A percentile compares a stretch with the other conserved stretches of the same genome.
These are phyloP conservation scores for Macrocystidia cucumis DNA, from an alignment of 1,284 basidiomycete species.

Conservation along the genomic window DNA sequence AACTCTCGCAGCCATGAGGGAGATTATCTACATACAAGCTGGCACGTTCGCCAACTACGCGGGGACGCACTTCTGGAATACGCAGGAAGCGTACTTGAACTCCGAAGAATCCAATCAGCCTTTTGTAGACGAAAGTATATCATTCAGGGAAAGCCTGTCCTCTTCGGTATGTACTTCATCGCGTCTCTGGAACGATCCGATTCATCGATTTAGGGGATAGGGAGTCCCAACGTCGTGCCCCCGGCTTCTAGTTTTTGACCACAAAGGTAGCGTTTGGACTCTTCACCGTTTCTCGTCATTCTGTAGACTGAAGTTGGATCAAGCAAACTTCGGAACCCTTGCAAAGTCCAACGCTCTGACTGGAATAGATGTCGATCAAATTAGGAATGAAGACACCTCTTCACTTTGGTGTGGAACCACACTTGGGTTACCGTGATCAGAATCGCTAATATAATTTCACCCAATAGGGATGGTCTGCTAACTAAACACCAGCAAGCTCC, in stretches of 20 bases:
- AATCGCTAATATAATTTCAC: slow-evolving; percentile 7
- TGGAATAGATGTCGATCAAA: slow-evolving; percentile 18
- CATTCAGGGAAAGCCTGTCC: slow-evolving; percentile 55
- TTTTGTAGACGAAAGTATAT: slow-evolving; percentile 43
- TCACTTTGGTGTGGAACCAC: slow-evolving; percentile 24
- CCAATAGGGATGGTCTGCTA: slow-evolving; percentile 40
- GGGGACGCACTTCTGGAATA: slow-evolving; percentile 77
- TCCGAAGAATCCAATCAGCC: slow-evolving; percentile 34
- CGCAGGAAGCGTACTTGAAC: slow-evolving; percentile 63
- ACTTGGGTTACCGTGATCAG: no score
- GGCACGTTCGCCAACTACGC: slow-evolving; percentile 59
- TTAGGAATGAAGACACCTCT: slow-evolving; percentile 11
- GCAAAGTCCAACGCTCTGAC: slow-evolving; percentile 32
- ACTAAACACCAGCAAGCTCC: slow-evolving; percentile 44
- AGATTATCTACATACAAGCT: slow-evolving; percentile 73
- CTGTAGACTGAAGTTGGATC: slow-evolving; percentile 3
- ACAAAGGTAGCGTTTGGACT: slow-evolving; percentile 38
- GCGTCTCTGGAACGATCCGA: slow-evolving; percentile 1
- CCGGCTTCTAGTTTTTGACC: slow-evolving; percentile 56
- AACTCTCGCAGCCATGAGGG: no score
- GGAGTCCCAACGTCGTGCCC: slow-evolving; percentile 53
- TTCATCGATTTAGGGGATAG: slow-evolving; percentile 22
- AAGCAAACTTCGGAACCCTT: slow-evolving; percentile 62
- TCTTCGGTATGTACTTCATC: slow-evolving; percentile 27
- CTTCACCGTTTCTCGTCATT: neutral